These are phyloP conservation scores for Teratosphaeria viscida DNA, from an alignment of 2,329 filamentous ascomycete species.

Conservation along the genomic window DNA sequence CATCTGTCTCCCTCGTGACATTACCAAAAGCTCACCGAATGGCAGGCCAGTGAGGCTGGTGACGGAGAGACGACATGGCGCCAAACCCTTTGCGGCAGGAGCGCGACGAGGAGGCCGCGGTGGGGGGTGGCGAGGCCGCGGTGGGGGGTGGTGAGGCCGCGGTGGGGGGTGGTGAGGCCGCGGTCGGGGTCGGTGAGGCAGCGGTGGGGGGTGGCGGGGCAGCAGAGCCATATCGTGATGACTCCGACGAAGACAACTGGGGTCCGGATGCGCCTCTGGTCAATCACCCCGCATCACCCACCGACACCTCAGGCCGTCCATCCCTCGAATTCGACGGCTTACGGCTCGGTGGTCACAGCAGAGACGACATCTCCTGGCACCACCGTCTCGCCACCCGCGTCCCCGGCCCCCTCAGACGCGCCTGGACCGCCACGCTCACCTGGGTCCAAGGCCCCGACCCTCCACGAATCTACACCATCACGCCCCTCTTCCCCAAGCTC, in stretches of 20 bases:
- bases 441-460: constrained; percentile 42
- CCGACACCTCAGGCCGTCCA: constrained; percentile 6
- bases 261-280: constrained; percentile 16
- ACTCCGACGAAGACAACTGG: constrained; percentile 17
- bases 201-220: not conserved
- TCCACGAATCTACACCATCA: constrained; percentile 38
- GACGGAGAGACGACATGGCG: not conserved
- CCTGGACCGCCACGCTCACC: constrained; percentile 28
- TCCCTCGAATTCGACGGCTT: constrained; percentile 19
- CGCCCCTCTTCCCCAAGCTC: constrained; percentile 49
- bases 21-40: not conserved
- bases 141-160: too few relatives aligned
- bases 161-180: too few relatives aligned
- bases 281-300: not conserved
- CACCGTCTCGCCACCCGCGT: constrained; percentile 15
- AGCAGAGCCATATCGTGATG: constrained; percentile 19
- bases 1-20: not conserved
- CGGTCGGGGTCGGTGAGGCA: not conserved
- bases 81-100: not conserved
- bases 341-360: constrained; percentile 6
- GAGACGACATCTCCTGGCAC: constrained; percentile 11
- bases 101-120: constrained; percentile 3
- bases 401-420: constrained; percentile 16
- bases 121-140: too few relatives aligned
- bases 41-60: not conserved